Evolutionary conservation across 768 basidiomycete species (phyloP).

Genomic region (Scleroderma citrinum): DNA sequence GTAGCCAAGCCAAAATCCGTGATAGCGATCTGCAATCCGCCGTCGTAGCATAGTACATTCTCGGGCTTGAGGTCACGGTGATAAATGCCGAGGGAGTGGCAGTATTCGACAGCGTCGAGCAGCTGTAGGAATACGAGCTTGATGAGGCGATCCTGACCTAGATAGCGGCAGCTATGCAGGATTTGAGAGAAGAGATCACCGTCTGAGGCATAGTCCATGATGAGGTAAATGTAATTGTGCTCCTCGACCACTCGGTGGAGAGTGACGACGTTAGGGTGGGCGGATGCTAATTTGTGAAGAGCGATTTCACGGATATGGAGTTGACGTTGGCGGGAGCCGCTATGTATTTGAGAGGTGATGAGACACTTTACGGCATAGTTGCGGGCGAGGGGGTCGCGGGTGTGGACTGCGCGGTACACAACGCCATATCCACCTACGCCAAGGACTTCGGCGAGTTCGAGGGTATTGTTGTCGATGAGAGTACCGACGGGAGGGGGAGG

Average conservation of each 20-base stretch:
- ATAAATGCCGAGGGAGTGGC: slow-evolving; percentile 87
- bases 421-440: slow-evolving; percentile 95
- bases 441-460: slow-evolving; percentile 81
- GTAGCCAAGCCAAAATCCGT: slow-evolving; percentile 97
- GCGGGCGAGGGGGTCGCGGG: slow-evolving; percentile 37
- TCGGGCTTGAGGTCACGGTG: slow-evolving; percentile 98
- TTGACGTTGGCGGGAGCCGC: slow-evolving; percentile 51
- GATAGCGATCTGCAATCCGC: slow-evolving; percentile 72
- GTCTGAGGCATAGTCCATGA: slow-evolving; percentile 90
- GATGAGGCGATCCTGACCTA: slow-evolving; percentile 81
- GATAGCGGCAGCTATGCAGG: slow-evolving; percentile 63
- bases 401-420: slow-evolving; percentile 84
- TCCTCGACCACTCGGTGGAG: slow-evolving; percentile 88
- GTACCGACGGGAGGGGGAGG: slow-evolving; percentile 58
- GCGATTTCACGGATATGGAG: slow-evolving; percentile 87
- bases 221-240: slow-evolving; percentile 72
- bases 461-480: slow-evolving; percentile 73
- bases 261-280: slow-evolving; percentile 78
- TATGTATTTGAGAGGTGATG: slow-evolving; percentile 43
- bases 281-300: slow-evolving; percentile 69
- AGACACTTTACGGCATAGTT: slow-evolving; percentile 93
- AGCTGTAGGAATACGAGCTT: slow-evolving; percentile 90
- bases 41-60: slow-evolving; percentile 82
- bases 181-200: slow-evolving; percentile 94
- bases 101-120: slow-evolving; percentile 88